Evolutionary conservation across 495 filamentous ascomycete genomes (phyloP), one percentile per base, ranked within the genome.

Genomic region (Tuber umbilicatum): DNA sequence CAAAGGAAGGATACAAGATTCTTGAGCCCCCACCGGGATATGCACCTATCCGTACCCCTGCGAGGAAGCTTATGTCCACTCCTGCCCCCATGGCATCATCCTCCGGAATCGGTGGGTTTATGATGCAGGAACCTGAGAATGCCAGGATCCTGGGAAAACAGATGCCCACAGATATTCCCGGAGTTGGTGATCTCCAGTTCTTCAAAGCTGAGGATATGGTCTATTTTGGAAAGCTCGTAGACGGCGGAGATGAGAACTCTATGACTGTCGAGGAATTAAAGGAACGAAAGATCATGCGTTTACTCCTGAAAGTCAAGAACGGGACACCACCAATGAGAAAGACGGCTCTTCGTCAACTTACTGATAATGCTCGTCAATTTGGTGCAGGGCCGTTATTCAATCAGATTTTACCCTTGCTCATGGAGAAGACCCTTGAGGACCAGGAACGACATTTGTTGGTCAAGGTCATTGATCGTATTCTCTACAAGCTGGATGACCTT

Each of bases 151-250:
- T 94, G 79, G 93, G 94, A 74, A 97, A 97, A 72, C 91, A 94
- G 80, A 89, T 98, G 75, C 96, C 96, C 16, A 97, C 94, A 6
- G 95, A 97, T 83, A 97, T 99, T 74, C 94, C 96, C 31, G 96
- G 96, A 40, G 94, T 99, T 67, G 96, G 96, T 72, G 96, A 99
- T 82, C 86, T 99, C 60, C 94, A 97, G 76, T 99, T 98, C 84
- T 98, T 98, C 88, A 99, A 99, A 85, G 89, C 93, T 16, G 95
- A 97, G 84, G 96, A 99, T 86, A 98, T 97, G 96, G 89, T 91
- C 41, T 99, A 99, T 85, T 99, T 99, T 80, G 94, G 95, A 72
- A 99, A 98, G 86, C 87, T 99, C 35, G 93, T 96, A 68, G 96
- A 98, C 82, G 93, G 92, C 23, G 90, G 90, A n/a, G 93, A 99